Percentiles rank a stretch among this genome's conserved stretches.
Evolutionary conservation across 2,329 filamentous ascomycete species (phyloP).

Genomic region (Aspergillus sp.): DNA sequence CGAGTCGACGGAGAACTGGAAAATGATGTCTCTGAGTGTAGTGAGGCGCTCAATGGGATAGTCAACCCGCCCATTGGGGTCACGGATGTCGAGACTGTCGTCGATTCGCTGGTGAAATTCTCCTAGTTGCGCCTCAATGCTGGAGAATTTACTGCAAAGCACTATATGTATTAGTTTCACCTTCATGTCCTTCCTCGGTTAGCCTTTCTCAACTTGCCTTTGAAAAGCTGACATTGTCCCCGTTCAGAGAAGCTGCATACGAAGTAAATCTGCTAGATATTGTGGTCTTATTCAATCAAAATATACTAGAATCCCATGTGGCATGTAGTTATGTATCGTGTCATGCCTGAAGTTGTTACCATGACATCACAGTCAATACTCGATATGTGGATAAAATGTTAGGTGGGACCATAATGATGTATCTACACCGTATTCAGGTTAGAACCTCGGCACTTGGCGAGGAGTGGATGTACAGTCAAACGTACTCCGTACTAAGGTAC

Average conservation of each 20-base stretch:
- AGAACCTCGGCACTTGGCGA: background rate
- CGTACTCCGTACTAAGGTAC: too few relatives aligned
- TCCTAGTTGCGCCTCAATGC: conserved; percentile 59
- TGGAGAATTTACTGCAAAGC: conserved; percentile 52
- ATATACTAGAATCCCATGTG: background rate
- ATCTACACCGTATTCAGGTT: background rate
- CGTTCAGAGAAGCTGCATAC: background rate
- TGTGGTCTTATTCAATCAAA: background rate
- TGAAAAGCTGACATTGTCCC: conserved; percentile 9
- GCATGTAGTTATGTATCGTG: background rate
- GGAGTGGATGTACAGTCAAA: too few relatives aligned
- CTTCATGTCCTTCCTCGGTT: background rate
- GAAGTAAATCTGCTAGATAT: background rate
- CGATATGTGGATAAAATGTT: background rate
- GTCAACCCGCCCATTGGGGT: conserved; percentile 8
- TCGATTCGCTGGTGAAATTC: conserved; percentile 51
- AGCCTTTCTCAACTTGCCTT: background rate
- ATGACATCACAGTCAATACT: background rate
- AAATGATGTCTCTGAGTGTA: conserved; percentile 67
- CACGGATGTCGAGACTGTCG: conserved; percentile 24
- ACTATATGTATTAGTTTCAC: background rate
- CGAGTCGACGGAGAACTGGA: conserved; percentile 68
- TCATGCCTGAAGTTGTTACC: background rate
- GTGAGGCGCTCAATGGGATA: conserved; percentile 29
- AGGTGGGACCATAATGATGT: background rate